Percentiles rank a stretch among this genome's conserved stretches.
Evolutionary conservation across 2,329 filamentous ascomycete genomes (phyloP).

Genomic region (Colletotrichum lentis): DNA sequence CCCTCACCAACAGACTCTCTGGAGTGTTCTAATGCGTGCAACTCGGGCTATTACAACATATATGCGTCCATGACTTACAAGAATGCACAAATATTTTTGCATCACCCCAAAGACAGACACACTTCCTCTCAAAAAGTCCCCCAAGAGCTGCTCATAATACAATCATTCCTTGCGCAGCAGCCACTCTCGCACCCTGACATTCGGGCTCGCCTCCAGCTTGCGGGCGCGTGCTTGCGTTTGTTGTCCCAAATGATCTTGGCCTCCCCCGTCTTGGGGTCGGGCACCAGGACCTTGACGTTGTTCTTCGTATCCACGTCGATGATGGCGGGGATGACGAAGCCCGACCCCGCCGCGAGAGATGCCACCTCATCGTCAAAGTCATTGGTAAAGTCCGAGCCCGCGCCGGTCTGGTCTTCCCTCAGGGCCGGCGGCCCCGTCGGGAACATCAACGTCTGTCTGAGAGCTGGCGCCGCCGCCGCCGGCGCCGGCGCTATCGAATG

Average conservation of each 20-base stretch:
- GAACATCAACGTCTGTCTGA: neutral
- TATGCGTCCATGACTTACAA: no score
- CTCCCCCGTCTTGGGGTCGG: neutral
- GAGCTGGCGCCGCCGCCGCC: no score
- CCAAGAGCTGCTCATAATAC: neutral
- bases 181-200: conserved; percentile 11
- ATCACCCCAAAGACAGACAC: no score
- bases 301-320: conserved; percentile 28
- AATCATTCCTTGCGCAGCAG: neutral
- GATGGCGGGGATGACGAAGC: conserved; percentile 17
- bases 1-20: no score
- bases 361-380: conserved; percentile 4
- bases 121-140: no score
- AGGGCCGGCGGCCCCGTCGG: neutral
- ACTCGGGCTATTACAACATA: no score
- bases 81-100: neutral
- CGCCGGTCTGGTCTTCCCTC: neutral
- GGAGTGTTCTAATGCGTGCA: no score
- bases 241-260: conserved; percentile 6
- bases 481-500: neutral
- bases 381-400: neutral
- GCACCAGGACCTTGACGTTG: conserved; percentile 22
- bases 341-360: neutral
- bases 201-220: neutral
- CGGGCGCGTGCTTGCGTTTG: conserved; percentile 5